Conservation (phyloP, 768 basidiomycete species). For the Lentinula lateritia region DNA sequence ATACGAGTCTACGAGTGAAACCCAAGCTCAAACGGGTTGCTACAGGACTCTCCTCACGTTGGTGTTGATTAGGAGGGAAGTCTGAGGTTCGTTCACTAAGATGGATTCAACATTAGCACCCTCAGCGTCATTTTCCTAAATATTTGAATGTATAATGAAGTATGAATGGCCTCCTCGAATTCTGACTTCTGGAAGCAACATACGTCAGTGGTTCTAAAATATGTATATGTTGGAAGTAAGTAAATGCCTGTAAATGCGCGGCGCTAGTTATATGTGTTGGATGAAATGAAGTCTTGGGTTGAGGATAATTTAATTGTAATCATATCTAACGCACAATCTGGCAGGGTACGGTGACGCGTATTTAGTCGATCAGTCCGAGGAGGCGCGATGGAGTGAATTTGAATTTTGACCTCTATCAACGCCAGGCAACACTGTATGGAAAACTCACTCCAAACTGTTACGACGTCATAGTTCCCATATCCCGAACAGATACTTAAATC, state of each 20-base stretch:
- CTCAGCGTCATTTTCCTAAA: not conserved
- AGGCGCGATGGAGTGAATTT: not conserved
- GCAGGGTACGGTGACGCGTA: not conserved
- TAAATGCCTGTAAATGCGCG: too few species aligned
- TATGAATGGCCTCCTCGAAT: not conserved
- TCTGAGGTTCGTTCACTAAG: too few species aligned
- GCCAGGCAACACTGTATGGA: not conserved
- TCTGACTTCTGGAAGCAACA: not conserved
- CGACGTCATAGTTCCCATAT: slow-evolving; percentile 1
- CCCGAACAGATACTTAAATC: not conserved
- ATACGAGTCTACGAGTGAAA: too few species aligned
- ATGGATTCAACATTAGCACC: not conserved
- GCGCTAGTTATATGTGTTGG: too few species aligned
- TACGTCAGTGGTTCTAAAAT: not conserved
- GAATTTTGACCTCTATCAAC: not conserved
- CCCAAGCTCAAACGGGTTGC: too few species aligned
- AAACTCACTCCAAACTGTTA: not conserved
- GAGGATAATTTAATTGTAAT: not conserved
- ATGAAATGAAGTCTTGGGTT: not conserved
- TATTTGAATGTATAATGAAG: not conserved
- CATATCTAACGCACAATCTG: not conserved
- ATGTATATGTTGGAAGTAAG: too few species aligned
- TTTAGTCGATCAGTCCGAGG: not conserved
- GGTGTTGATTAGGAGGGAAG: too few species aligned
- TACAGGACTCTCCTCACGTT: too few species aligned